Evolutionary conservation across 495 filamentous ascomycete genomes (phyloP).

Genomic region (Penicillium dipodomyicola): DNA sequence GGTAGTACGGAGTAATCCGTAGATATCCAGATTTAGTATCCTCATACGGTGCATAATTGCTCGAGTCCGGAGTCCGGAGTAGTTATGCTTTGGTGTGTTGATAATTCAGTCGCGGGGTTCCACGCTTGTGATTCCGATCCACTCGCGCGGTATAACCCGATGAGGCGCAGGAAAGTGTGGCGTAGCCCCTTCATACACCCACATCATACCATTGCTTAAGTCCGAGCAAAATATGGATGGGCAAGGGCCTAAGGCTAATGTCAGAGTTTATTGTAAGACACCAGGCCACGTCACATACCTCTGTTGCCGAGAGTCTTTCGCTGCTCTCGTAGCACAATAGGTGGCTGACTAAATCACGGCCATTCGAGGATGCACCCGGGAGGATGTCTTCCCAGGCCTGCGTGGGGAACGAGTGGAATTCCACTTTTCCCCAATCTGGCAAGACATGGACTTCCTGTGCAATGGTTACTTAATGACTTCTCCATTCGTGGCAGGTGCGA

Average conservation of each 20-base stretch:
- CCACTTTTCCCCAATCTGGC: slow-evolving; percentile 67
- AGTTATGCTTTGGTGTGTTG: background rate
- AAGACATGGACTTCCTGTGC: slow-evolving; percentile 51
- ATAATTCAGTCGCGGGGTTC: background rate
- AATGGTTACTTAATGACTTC: slow-evolving; percentile 1
- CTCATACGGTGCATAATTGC: background rate
- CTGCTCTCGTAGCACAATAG: slow-evolving; percentile 59
- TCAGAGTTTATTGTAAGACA: slow-evolving; percentile 18
- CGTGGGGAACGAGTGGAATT: slow-evolving; percentile 53
- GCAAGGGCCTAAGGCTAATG: slow-evolving; percentile 30
- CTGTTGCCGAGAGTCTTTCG: slow-evolving; percentile 46
- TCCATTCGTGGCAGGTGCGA: no score
- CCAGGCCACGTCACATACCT: slow-evolving; percentile 38
- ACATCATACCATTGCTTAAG: slow-evolving; percentile 13
- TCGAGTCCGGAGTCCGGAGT: background rate
- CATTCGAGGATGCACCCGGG: slow-evolving; percentile 45
- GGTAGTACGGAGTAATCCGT: no score
- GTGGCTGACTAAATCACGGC: slow-evolving; percentile 52
- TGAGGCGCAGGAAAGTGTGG: slow-evolving; percentile 5
- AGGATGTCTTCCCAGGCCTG: slow-evolving; percentile 55
- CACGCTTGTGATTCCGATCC: slow-evolving; percentile 3
- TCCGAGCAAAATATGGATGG: slow-evolving; percentile 39
- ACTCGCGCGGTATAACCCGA: slow-evolving; percentile 7
- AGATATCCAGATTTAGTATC: background rate
- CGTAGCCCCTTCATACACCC: background rate